Conservation (phyloP, 495 filamentous ascomycete genomes). For the Rusavskia elegans region DNA sequence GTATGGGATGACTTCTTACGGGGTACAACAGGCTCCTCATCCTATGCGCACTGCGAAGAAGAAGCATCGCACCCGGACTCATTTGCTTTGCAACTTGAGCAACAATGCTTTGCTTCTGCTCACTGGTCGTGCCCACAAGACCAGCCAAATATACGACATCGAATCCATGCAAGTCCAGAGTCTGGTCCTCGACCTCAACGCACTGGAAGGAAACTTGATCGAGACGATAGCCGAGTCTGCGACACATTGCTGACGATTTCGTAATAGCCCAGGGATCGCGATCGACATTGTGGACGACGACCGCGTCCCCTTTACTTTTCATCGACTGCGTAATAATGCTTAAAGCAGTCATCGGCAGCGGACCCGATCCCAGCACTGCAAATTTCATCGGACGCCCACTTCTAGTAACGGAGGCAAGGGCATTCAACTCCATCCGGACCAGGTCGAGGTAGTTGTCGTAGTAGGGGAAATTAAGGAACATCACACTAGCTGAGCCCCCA, state of each 20-base stretch:
- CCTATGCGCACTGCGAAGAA: constrained; percentile 24
- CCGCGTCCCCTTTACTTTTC: neutral
- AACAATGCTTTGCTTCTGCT: constrained; percentile 21
- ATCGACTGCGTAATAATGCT: constrained; percentile 16
- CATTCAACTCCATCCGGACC: constrained; percentile 23
- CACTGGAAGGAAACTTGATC: constrained; percentile 18
- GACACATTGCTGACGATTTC: constrained; percentile 13
- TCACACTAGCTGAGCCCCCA: constrained; percentile 6
- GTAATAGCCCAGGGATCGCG: constrained; percentile 17
- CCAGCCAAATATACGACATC: constrained; percentile 31
- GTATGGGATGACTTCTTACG: constrained; percentile 9
- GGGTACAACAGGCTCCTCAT: constrained; percentile 29
- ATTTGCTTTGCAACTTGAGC: constrained; percentile 16
- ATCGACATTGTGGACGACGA: constrained; percentile 19
- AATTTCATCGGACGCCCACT: constrained; percentile 1
- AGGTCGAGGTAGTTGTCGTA: constrained; percentile 27
- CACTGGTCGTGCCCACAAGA: constrained; percentile 23
- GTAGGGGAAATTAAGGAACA: constrained; percentile 24
- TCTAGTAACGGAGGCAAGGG: constrained; percentile 13
- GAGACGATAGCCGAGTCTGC: constrained; percentile 10
- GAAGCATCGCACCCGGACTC: constrained; percentile 21
- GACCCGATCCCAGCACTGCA: constrained; percentile 28
- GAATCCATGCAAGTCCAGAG: constrained; percentile 12
- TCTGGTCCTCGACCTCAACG: constrained; percentile 13
- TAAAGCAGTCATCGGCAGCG: constrained; percentile 24